phyloP scores from a whole-genome alignment of 2,329 filamentous ascomycete species.

The Colletotrichum horii region DNA sequence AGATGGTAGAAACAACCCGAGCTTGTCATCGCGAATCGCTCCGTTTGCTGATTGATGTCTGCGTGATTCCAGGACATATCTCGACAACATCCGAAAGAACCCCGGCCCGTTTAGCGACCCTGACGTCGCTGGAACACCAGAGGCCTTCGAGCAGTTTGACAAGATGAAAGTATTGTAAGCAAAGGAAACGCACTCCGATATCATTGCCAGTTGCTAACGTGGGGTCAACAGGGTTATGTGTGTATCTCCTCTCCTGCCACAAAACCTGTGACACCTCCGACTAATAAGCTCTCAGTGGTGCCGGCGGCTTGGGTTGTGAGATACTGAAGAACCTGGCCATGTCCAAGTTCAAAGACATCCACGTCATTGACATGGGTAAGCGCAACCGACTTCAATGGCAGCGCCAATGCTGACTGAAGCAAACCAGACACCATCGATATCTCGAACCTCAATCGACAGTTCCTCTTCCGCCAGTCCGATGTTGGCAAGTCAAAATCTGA shows the following conservation, averaged over 20 bases:
- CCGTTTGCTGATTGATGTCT: background rate
- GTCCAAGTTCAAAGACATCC: slow-evolving; percentile 94
- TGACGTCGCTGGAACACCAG: slow-evolving; percentile 52
- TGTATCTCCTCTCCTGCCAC: slow-evolving; percentile 30
- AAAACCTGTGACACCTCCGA: slow-evolving; percentile 17
- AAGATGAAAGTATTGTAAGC: slow-evolving; percentile 77
- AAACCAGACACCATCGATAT: slow-evolving; percentile 91
- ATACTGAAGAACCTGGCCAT: slow-evolving; percentile 95
- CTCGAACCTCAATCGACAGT: slow-evolving; percentile 96
- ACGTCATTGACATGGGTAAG: slow-evolving; percentile 97
- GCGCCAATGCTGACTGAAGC: background rate
- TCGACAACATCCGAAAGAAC: slow-evolving; percentile 80
- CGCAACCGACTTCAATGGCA: background rate
- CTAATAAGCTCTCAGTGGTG: slow-evolving; percentile 67
- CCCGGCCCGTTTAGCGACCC: slow-evolving; percentile 83
- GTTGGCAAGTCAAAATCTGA: slow-evolving; percentile 95
- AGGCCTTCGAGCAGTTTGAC: slow-evolving; percentile 63
- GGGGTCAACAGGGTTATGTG: slow-evolving; percentile 52
- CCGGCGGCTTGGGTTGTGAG: slow-evolving; percentile 93
- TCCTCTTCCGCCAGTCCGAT: slow-evolving; percentile 89
- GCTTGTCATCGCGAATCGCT: background rate
- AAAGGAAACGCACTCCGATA: background rate
- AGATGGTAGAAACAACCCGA: slow-evolving; percentile 6
- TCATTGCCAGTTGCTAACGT: slow-evolving; percentile 26
- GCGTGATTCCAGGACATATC: slow-evolving; percentile 69